phyloP scores from a whole-genome alignment of 2,329 filamentous ascomycete genomes.

The Tolypocladium pustulatum region DNA sequence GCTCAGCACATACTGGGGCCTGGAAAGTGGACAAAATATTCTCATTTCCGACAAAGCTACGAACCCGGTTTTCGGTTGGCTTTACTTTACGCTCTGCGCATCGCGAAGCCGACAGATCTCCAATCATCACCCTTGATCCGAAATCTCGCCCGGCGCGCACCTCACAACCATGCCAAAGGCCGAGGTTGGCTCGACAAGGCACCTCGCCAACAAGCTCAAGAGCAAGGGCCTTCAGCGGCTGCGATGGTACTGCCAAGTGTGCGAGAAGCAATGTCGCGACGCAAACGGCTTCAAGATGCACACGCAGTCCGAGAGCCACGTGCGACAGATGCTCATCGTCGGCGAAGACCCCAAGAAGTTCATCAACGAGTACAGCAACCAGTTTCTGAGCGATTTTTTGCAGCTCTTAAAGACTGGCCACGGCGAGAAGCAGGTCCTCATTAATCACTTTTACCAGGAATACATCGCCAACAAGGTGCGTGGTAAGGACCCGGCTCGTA shows the following conservation, averaged over 20 bases:
- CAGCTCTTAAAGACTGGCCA: constrained; percentile 71
- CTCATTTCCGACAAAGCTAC: neutral
- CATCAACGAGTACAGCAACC: constrained; percentile 70
- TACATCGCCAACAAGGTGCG: constrained; percentile 66
- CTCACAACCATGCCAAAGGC: constrained; percentile 68
- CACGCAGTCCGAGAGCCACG: constrained; percentile 72
- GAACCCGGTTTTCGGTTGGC: neutral
- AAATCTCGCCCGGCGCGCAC: neutral
- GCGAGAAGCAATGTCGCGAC: constrained; percentile 56
- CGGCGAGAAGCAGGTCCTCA: constrained; percentile 78
- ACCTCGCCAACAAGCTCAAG: constrained; percentile 85
- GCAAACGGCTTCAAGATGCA: constrained; percentile 92
- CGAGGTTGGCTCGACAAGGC: constrained; percentile 85
- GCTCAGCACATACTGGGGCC: neutral
- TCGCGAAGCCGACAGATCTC: neutral
- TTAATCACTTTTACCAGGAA: constrained; percentile 92
- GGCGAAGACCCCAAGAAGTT: constrained; percentile 78
- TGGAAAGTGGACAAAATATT: no score
- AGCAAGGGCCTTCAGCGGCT: constrained; percentile 67
- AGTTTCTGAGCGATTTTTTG: constrained; percentile 76
- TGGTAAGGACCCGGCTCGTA: neutral
- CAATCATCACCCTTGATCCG: neutral
- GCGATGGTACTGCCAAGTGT: constrained; percentile 85
- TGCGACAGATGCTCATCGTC: constrained; percentile 78
- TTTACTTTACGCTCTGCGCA: neutral